Evolutionary conservation across 73 alveolate species (phyloP), one percentile per base, ranked within the genome.

Genomic region (Tetrahymena borealis): DNA sequence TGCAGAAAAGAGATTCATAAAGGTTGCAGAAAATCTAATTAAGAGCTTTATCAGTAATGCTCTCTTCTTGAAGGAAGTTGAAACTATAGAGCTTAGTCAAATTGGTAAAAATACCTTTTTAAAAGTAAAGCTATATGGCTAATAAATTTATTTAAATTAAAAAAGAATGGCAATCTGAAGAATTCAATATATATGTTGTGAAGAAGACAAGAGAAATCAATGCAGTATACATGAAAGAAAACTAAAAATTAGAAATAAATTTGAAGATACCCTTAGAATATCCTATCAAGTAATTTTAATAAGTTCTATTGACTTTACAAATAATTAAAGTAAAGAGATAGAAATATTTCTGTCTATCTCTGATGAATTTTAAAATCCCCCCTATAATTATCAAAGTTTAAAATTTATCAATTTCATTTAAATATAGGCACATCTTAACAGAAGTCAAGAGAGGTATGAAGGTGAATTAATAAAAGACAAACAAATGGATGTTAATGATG

Each of bases 401-500:
- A n/a, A n/a, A n/a, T n/a, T n/a, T n/a, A n/a, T n/a, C n/a, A n/a
- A n/a, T 60, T 60, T 42, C 12, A 9, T 9, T 39, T 9, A 9
- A 39, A 42, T n/a, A 60, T 60, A 60, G 85, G 9, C 85, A 60
- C 85, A 60, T 60, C 13, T 60, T 15, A 6, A 95, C 94, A 9
- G 97, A 97, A 91, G 95, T 95, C 41, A 94, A 94, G 28, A 97
- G 96, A 91, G 94, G 95, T 11, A 96, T 97, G 4, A 97, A 97
- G 91, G 91, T 96, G 2, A 78, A 96, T 16, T 97, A 96, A 40
- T 91, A 92, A 41, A 92, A 96, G 78, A 36, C 95, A 28, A 95
- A 96, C 90, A 96, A 95, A 38, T 96, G 98, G 99, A 94, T 92
- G 79, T 90, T 97, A 3, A 92, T 95, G 90, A 97, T 97, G 40